Evolutionary conservation across 108 stramenopile species (phyloP).

Genomic region (Cyclotella choctawhatcheeana): DNA sequence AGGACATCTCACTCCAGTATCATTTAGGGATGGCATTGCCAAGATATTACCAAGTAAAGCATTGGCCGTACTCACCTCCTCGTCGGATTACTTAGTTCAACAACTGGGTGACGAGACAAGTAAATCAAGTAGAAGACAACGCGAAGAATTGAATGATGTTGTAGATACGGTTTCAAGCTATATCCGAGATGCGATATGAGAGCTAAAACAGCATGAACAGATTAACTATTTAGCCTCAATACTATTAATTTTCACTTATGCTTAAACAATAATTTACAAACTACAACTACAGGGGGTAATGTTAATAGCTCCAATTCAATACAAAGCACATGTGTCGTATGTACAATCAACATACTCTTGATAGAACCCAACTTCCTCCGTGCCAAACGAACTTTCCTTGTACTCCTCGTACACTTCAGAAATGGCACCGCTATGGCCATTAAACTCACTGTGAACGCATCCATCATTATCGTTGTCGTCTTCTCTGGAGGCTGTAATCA

Average conservation of each 20-base stretch:
- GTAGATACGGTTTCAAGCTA: conserved; percentile 43
- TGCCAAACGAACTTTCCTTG: conserved; percentile 3
- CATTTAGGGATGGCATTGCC: conserved; percentile 36
- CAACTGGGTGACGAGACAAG: conserved; percentile 42
- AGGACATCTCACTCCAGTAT: conserved; percentile 79
- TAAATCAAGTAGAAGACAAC: conserved; percentile 35
- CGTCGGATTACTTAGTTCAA: conserved; percentile 37
- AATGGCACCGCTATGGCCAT: not conserved
- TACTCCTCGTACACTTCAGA: conserved; percentile 17
- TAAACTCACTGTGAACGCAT: conserved; percentile 7
- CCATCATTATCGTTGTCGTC: conserved; percentile 8
- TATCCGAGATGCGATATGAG: conserved; percentile 20
- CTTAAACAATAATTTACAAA: not conserved
- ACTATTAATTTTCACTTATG: not conserved
- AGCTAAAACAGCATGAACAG: not conserved
- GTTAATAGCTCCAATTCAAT: not conserved
- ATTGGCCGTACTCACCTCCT: conserved; percentile 32
- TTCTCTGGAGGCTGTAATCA: not conserved
- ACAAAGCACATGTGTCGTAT: conserved; percentile 1
- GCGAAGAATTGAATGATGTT: conserved; percentile 27
- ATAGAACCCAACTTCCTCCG: conserved; percentile 1
- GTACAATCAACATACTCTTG: conserved; percentile 15
- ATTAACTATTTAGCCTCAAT: not conserved
- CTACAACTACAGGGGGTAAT: not conserved
- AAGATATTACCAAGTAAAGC: conserved; percentile 32